Percentiles rank a stretch among this genome's conserved stretches.
Evolutionary conservation across 352 stramenopile genomes (phyloP).

Genomic region (Phytophthora fragariae): DNA sequence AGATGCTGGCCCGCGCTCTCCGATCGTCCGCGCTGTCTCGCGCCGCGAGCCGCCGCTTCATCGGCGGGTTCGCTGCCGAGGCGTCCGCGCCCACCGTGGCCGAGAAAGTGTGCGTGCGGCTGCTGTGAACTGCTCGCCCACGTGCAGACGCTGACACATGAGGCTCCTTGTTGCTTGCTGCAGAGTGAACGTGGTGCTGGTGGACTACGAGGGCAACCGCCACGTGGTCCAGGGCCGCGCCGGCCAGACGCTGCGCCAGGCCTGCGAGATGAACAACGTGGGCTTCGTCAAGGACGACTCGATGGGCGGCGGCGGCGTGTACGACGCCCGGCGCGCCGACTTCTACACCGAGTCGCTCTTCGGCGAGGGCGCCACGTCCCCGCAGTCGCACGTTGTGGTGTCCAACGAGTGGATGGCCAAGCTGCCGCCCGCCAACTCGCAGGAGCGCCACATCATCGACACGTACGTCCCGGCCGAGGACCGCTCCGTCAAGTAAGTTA

Average conservation of each 20-base stretch:
- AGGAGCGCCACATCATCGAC: conserved; percentile 83
- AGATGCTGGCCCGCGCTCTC: conserved; percentile 55
- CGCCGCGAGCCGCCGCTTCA: conserved; percentile 51
- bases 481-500: conserved; percentile 77
- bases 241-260: conserved; percentile 85
- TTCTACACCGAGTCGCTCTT: conserved; percentile 92
- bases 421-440: conserved; percentile 67
- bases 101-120: conserved; percentile 64
- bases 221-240: conserved; percentile 84
- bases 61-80: conserved; percentile 59
- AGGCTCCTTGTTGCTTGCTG: neutral
- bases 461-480: conserved; percentile 83
- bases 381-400: conserved; percentile 89
- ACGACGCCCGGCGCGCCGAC: conserved; percentile 69
- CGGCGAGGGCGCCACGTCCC: conserved; percentile 81
- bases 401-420: conserved; percentile 91
- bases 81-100: conserved; percentile 51
- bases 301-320: conserved; percentile 73
- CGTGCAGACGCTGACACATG: neutral
- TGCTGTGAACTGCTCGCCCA: neutral
- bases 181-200: conserved; percentile 86
- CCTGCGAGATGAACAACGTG: conserved; percentile 83
- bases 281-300: conserved; percentile 88
- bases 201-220: conserved; percentile 90
- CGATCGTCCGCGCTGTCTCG: conserved; percentile 42